These are phyloP conservation scores for Theobroma cacao DNA, from an alignment of 345 rosid species.

Conservation along the genomic window DNA sequence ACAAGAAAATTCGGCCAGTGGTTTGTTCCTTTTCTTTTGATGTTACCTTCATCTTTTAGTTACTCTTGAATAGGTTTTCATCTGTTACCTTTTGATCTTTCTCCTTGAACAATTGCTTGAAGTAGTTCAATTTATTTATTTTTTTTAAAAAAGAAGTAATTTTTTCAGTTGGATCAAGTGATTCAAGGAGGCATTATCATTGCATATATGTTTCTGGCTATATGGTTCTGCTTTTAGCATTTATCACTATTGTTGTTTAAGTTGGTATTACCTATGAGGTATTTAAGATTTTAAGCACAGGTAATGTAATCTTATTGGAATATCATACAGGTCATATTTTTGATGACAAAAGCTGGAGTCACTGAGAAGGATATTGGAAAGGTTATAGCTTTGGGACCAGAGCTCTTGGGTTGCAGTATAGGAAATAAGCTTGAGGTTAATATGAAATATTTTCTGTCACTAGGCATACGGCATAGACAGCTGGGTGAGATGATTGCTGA, in stretches of 20 bases:
- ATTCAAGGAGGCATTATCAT: background rate
- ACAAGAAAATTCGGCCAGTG: slow-evolving; percentile 92
- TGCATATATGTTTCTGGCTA: background rate
- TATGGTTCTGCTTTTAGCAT: slow-evolving; percentile 2
- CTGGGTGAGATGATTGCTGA: slow-evolving; percentile 88
- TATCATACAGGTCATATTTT: slow-evolving; percentile 62
- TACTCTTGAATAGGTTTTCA: background rate
- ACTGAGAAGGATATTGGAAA: slow-evolving; percentile 68
- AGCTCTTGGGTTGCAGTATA: slow-evolving; percentile 86
- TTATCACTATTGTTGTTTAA: background rate
- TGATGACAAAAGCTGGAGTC: slow-evolving; percentile 86
- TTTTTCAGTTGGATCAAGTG: background rate
- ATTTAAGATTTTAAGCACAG: background rate
- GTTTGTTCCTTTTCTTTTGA: slow-evolving; percentile 40
- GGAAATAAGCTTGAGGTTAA: slow-evolving; percentile 66
- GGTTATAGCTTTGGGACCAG: slow-evolving; percentile 78
- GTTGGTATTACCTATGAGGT: background rate
- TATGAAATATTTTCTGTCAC: slow-evolving; percentile 70
- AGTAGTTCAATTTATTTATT: background rate
- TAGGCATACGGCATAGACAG: slow-evolving; percentile 58
- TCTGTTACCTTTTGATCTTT: background rate
- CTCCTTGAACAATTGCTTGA: background rate
- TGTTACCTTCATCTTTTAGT: background rate
- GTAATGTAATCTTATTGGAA: background rate
- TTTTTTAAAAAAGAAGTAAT: background rate